Evolutionary conservation across 805 yeast genomes (phyloP).

Genomic region (Kregervanrija fluxuum): DNA sequence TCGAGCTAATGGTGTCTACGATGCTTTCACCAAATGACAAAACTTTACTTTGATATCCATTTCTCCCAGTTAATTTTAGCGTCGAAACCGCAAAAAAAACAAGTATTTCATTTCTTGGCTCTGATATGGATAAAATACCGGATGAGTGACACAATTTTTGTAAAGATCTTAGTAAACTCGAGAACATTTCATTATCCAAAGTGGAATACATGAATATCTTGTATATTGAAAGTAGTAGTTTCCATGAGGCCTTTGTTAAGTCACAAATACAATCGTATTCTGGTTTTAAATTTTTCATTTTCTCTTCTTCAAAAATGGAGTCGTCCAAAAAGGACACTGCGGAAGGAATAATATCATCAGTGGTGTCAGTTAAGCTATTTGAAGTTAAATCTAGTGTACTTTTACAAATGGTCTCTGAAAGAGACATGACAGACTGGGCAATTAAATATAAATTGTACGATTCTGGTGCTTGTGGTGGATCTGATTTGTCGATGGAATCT

Average conservation of each 20-base stretch:
- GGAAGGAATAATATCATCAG: conserved; percentile 2
- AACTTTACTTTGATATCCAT: conserved; percentile 28
- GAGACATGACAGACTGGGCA: conserved; percentile 40
- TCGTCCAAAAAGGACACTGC: conserved; percentile 18
- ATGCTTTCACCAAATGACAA: conserved; percentile 43
- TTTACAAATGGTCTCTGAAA: conserved; percentile 65
- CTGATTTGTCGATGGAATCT: conserved; percentile 74
- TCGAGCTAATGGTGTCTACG: conserved; percentile 43
- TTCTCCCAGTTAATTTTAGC: conserved; percentile 31
- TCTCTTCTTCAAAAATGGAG: conserved; percentile 9
- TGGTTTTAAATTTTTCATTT: conserved; percentile 1
- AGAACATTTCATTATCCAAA: conserved; percentile 65
- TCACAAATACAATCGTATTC: conserved; percentile 14
- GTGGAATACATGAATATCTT: conserved; percentile 54
- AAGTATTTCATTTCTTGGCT: conserved; percentile 52
- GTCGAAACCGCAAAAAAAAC: conserved; percentile 39
- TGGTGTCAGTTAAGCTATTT: conserved; percentile 2
- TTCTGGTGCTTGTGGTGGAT: conserved; percentile 62
- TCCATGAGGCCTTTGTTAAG: conserved; percentile 31
- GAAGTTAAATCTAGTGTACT: conserved; percentile 34
- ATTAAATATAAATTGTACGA: conserved; percentile 58
- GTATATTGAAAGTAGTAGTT: conserved; percentile 36
- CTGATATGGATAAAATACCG: conserved; percentile 58
- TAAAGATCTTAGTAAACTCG: conserved; percentile 57
- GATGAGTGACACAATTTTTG: conserved; percentile 80